Base-by-base conservation (phyloP, 2,329 filamentous ascomycete species). In the Aspergillus niger region DNA sequence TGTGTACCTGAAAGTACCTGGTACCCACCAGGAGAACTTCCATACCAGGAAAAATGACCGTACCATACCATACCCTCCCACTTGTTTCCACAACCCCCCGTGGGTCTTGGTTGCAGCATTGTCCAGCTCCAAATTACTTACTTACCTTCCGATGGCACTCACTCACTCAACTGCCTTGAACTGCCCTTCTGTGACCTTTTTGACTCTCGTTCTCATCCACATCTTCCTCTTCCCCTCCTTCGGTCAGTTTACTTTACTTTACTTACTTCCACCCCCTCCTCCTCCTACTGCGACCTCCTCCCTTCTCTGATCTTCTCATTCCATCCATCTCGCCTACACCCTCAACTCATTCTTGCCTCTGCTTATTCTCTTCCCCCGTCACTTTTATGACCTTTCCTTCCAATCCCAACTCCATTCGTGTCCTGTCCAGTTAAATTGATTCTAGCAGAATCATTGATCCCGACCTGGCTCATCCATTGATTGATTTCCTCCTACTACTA, bases 261-360 rank as follows among this genome's bases (percentile, higher is more conserved):
- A 44, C 41, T 22, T 44, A 22, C 41, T 44, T 17, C 41, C 22
- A 44, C 47, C 15, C 24, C 47, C 63, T 58, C 60, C 62, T 44
- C 62, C 55, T 60, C 58, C 59, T 60, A 38, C 54, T 60, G 50
- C 49, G 53, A 49, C 58, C 44, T 49, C 55, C 32, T 43, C 10
- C 51, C 41, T 22, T 26, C 38, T 36, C 63, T 59, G 58, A 61
- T 38, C 62, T 55, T 61, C 58, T 56, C 56, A 24, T 52, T 61
- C 53, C 47, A 52, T 49, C 60, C 28, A 11, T 47, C 49, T 44
- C 41, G 22, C 41, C 30, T 44, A 44, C 41, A 43, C 22, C 3
- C n/a, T 22, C 20, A 20, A 20, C 20, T 30, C 41, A 41, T 57
- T 38, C n/a, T 36, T 48, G 28, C 44, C 47, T 52, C 20, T 32